Base-by-base conservation (phyloP, 257 asterid genomes). In the Thymus mandschuricus region DNA sequence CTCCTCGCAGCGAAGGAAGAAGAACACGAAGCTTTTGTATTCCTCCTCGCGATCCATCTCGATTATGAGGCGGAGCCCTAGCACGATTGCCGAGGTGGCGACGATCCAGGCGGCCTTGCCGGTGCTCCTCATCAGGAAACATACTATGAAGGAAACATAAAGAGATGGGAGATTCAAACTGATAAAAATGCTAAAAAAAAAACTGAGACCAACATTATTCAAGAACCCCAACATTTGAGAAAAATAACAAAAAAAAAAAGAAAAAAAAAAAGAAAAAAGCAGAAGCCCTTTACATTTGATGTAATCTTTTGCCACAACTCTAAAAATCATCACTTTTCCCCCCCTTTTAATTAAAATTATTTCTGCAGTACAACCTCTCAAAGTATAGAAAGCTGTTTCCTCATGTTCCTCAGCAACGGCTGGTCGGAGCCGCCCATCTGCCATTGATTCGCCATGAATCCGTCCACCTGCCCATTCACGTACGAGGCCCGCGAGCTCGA, bases 41-140 rank as follows among this genome's bases (percentile, higher is more conserved):
- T n/a, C n/a, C n/a, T n/a, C 87, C 62, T 90, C 92, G 28, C 89
- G 89, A 21, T 87, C 96, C 90, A 81, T 75, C 59, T 77, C 55
- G 12, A 49, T 49, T 0, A 86, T 78, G 60, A 90, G 90, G 0
- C 92, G 92, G 38, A 89, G 45, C 10, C 87, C 96, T 4, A 89
- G 71, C 12, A 89, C 77, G 81, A 90, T 72, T 76, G 82, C 66
- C 55, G 90, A 77, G 27, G 92, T 83, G 68, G 84, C 88, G 38
- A 71, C 79, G 74, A 84, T 81, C 92, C 21, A 21, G 21, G 21
- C 21, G 21, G 21, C 21, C 21, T 21, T 21, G 21, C 21, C 21
- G 21, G 21, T 21, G 21, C 21, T 21, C 21, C 21, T 21, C 21
- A 21, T 21, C 21, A 21, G 21, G 21, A 21, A 21, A 21, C 21